phyloP scores from a whole-genome alignment of 371 early-diverging fungal species.

The Mortierella sp. region DNA sequence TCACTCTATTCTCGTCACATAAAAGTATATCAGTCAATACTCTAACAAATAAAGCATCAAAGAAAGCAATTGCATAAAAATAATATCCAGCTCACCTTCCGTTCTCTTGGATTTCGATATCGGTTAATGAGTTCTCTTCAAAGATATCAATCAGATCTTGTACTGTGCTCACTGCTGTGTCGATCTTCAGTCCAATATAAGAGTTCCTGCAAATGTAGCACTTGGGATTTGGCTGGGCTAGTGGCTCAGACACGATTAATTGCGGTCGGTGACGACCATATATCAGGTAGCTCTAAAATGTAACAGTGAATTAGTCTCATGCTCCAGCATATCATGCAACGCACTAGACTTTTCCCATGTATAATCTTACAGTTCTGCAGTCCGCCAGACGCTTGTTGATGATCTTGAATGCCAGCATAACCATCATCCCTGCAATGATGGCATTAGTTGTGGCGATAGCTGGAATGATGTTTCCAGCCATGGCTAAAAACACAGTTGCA shows the following conservation, averaged over 20 bases:
- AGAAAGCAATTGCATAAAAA: not conserved
- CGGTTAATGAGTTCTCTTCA: slow-evolving; percentile 49
- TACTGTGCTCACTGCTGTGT: slow-evolving; percentile 62
- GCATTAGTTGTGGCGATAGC: slow-evolving; percentile 99
- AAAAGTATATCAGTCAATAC: not conserved
- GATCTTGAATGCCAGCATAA: slow-evolving; percentile 86
- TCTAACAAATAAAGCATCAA: not conserved
- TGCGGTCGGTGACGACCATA: slow-evolving; percentile 64
- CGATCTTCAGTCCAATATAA: slow-evolving; percentile 60
- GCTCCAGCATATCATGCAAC: no score
- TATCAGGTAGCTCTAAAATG: slow-evolving; percentile 65
- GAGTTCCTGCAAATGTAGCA: slow-evolving; percentile 72
- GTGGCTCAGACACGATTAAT: slow-evolving; percentile 64
- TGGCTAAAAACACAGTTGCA: slow-evolving; percentile 71
- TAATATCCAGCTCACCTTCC: slow-evolving; percentile 61
- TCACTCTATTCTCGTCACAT: slow-evolving; percentile 60
- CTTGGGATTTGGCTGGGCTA: slow-evolving; percentile 67
- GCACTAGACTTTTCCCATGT: no score
- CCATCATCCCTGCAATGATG: slow-evolving; percentile 96
- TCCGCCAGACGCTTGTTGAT: slow-evolving; percentile 64
- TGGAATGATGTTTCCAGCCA: slow-evolving; percentile 99
- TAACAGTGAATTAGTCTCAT: not conserved
- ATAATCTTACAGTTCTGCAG: slow-evolving; percentile 66
- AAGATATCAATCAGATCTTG: slow-evolving; percentile 65
- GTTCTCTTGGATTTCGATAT: slow-evolving; percentile 69